Conservation (phyloP, 2,329 filamentous ascomycete species). For the Pseudogymnoascus sp. region DNA sequence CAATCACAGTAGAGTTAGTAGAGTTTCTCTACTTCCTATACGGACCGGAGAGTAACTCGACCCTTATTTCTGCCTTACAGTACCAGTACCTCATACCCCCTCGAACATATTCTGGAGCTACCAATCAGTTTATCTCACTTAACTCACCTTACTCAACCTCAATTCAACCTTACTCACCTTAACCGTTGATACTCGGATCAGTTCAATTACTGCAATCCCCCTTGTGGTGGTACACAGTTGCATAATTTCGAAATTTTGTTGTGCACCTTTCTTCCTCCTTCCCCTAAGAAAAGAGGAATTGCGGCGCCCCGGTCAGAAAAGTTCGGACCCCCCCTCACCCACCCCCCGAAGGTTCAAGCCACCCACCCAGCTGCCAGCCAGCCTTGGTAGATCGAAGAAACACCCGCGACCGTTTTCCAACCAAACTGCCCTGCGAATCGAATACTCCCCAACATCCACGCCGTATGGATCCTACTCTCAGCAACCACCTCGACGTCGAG, state of each 20-base stretch:
- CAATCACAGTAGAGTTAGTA: background rate
- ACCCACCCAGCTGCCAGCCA: background rate
- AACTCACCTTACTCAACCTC: background rate
- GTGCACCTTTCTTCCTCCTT: background rate
- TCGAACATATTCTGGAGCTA: background rate
- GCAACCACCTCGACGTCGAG: constrained; percentile 17
- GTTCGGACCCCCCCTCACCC: background rate
- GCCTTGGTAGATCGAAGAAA: background rate
- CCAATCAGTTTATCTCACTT: background rate
- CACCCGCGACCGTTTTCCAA: background rate
- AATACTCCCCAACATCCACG: constrained; percentile 10
- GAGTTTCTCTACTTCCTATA: background rate
- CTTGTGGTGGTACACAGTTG: background rate
- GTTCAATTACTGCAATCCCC: background rate
- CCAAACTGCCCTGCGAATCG: background rate
- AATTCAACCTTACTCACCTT: background rate
- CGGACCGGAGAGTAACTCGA: background rate
- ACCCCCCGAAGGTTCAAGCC: background rate
- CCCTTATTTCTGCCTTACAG: background rate
- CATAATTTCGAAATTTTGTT: background rate
- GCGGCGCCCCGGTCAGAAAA: background rate
- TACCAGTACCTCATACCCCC: background rate
- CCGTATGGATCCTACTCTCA: constrained; percentile 7
- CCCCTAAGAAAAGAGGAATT: background rate
- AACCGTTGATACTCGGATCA: background rate